phyloP scores from a whole-genome alignment of 306 rosid species.

The cucumber (Cucumis sativus) region DNA sequence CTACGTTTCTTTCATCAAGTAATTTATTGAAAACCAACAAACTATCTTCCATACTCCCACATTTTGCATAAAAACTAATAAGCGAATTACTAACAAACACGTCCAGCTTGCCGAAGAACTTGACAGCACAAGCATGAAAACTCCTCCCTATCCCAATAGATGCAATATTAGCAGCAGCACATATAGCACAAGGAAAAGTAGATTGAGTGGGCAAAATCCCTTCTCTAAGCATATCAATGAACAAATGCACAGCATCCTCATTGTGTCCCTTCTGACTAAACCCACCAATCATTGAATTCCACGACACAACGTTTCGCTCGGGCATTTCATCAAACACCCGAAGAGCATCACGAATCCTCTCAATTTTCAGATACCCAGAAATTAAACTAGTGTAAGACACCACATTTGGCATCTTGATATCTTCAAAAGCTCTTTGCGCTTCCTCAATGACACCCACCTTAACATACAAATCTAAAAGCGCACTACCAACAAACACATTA shows the following conservation, averaged over 20 bases:
- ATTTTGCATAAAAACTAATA: constrained; percentile 68
- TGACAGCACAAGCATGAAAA: constrained; percentile 71
- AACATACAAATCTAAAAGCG: constrained; percentile 61
- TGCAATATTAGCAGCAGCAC: constrained; percentile 66
- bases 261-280: constrained; percentile 74
- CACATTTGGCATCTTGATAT: constrained; percentile 50
- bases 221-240: constrained; percentile 51
- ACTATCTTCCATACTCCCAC: constrained; percentile 80
- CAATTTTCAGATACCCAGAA: constrained; percentile 49
- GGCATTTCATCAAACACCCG: constrained; percentile 54
- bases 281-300: constrained; percentile 85
- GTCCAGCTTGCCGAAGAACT: constrained; percentile 57
- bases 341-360: constrained; percentile 47
- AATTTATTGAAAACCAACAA: constrained; percentile 37
- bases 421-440: constrained; percentile 44
- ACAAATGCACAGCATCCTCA: constrained; percentile 63
- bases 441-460: constrained; percentile 50
- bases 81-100: constrained; percentile 59
- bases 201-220: constrained; percentile 56
- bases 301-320: constrained; percentile 60
- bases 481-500: constrained; percentile 67
- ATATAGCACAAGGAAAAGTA: constrained; percentile 69
- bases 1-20: constrained; percentile 32
- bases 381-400: constrained; percentile 76
- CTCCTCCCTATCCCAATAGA: constrained; percentile 63